phyloP scores from a whole-genome alignment of 805 yeast species.

The Candida montana region DNA sequence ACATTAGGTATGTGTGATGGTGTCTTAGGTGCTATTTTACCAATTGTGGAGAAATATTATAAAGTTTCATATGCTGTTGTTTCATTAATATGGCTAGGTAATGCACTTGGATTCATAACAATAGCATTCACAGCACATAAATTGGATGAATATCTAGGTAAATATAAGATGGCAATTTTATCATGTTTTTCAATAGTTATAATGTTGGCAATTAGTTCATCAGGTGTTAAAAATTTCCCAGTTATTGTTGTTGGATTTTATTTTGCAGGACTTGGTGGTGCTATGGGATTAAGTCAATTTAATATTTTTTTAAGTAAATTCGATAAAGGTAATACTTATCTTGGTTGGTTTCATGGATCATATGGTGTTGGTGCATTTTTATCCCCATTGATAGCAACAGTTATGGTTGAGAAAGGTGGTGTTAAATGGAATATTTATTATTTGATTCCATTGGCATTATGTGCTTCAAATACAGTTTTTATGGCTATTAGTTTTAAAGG shows the following conservation, averaged over 20 bases:
- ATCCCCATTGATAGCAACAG: slow-evolving; percentile 54
- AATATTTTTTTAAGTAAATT: slow-evolving; percentile 48
- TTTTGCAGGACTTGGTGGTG: slow-evolving; percentile 55
- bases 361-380: slow-evolving; percentile 64
- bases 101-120: slow-evolving; percentile 49
- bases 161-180: slow-evolving; percentile 31
- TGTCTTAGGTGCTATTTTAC: slow-evolving; percentile 57
- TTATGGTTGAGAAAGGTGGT: slow-evolving; percentile 45
- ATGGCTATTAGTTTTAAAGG: slow-evolving; percentile 40
- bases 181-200: slow-evolving; percentile 34
- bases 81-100: slow-evolving; percentile 53
- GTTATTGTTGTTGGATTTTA: slow-evolving; percentile 45
- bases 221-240: slow-evolving; percentile 42
- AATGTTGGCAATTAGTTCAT: slow-evolving; percentile 41
- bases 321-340: slow-evolving; percentile 35
- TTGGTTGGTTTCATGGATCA: slow-evolving; percentile 53
- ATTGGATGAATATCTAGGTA: slow-evolving; percentile 37
- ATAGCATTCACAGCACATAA: slow-evolving; percentile 46
- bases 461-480: slow-evolving; percentile 28
- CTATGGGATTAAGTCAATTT: slow-evolving; percentile 42
- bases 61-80: slow-evolving; percentile 45
- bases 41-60: slow-evolving; percentile 46
- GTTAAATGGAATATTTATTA: slow-evolving; percentile 51
- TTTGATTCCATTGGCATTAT: slow-evolving; percentile 43
- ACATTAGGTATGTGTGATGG: slow-evolving; percentile 47